These are phyloP conservation scores for Rhodofomes roseus DNA, from an alignment of 1,284 basidiomycete species.

Conservation along the genomic window DNA sequence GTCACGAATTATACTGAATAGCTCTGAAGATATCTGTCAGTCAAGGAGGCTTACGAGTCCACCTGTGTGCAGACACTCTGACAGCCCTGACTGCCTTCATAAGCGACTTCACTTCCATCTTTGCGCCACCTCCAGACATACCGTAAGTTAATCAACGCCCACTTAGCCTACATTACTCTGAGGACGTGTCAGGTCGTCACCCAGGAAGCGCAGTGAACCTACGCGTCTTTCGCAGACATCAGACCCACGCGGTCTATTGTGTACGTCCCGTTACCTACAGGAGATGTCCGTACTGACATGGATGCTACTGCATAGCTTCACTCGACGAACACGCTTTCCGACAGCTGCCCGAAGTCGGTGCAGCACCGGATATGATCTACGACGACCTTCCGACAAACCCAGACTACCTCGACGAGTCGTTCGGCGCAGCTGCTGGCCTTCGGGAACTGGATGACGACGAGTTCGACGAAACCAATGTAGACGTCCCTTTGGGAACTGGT, in stretches of 20 bases:
- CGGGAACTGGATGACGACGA: slow-evolving; percentile 70
- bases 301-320: slow-evolving; percentile 46
- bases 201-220: slow-evolving; percentile 30
- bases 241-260: slow-evolving; percentile 12
- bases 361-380: slow-evolving; percentile 82
- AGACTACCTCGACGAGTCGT: slow-evolving; percentile 84
- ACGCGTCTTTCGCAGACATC: slow-evolving; percentile 31
- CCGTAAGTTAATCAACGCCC: slow-evolving; percentile 30
- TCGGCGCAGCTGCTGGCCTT: slow-evolving; percentile 72
- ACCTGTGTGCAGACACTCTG: slow-evolving; percentile 69
- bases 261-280: slow-evolving; percentile 10
- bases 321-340: slow-evolving; percentile 85
- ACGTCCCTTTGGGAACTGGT: slow-evolving; percentile 30
- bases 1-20: background rate
- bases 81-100: slow-evolving; percentile 50
- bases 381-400: slow-evolving; percentile 90
- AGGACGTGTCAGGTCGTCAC: background rate
- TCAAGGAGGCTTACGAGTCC: slow-evolving; percentile 45
- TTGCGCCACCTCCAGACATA: slow-evolving; percentile 33
- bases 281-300: background rate
- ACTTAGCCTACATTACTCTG: background rate
- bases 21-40: slow-evolving; percentile 45
- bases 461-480: slow-evolving; percentile 53
- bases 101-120: slow-evolving; percentile 40
- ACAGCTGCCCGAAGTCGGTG: slow-evolving; percentile 67